Evolutionary conservation across 208 protist species (phyloP), one percentile per base, ranked within the genome.

Genomic region (Wallacemonas rigidus): DNA sequence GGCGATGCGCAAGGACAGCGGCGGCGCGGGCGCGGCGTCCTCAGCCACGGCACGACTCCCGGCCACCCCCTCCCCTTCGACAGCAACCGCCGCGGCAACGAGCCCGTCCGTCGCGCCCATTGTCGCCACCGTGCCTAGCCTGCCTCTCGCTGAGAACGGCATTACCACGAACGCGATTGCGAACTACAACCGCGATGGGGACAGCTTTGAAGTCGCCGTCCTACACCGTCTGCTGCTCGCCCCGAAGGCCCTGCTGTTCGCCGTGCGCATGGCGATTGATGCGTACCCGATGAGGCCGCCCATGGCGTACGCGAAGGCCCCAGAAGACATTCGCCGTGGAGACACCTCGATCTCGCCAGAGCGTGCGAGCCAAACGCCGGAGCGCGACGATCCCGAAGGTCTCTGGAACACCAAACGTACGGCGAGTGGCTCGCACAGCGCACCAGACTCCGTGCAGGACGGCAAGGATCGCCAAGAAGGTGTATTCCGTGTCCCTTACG

Each of bases 171-270:
- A 79, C 45, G 67, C 48, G 45, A 84, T 90, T 53, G 74, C 63
- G 15, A 74, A 72, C 65, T 94, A 92, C 79, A 72, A 87, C 15
- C 71, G 67, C 4, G 89, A 94, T 36, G 47, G 55, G 41, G 86
- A 89, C 60, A 88, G 72, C 62, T 94, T 97, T 73, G 78, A 83
- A 47, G 80, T 95, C 11, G 76, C 77, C 1, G 80, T 87, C n/a
- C 78, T 97, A 50, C 86, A 97, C 82, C 92, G 92, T 35, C 80
- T 97, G 14, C 76, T 95, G 53, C 80, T 79, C 69, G 89, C 85
- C 0, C 87, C 90, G 43, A 86, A 81, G 61, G 68, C 88, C 15
- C 72, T 97, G 40, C 70, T 97, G n/a, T 95, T 89, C 69, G 38
- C 78, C 9, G 62, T 88, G 26, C 80, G 86, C 71, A 77, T 81